phyloP scores from a whole-genome alignment of 1,139 yeast species.

The Pichia sp. region DNA sequence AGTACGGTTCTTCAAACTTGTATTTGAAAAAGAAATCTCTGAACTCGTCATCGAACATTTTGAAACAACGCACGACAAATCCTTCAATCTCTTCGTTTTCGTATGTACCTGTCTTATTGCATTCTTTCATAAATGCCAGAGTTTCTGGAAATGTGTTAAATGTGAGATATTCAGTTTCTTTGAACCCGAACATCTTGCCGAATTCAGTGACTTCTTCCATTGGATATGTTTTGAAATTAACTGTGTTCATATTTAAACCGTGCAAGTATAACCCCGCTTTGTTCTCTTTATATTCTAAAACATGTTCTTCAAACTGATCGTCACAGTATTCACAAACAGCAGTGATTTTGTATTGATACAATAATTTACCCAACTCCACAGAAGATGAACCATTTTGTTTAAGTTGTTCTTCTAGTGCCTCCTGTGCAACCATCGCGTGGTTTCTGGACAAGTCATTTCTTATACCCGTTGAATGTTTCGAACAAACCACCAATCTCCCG shows the following conservation, averaged over 20 bases:
- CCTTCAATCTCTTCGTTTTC: constrained; percentile 83
- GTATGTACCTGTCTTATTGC: constrained; percentile 70
- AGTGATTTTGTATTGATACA: constrained; percentile 58
- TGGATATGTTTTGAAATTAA: constrained; percentile 62
- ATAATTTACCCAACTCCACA: constrained; percentile 51
- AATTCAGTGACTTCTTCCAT: constrained; percentile 58
- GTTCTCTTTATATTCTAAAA: constrained; percentile 66
- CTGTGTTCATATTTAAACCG: constrained; percentile 74
- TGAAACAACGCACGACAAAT: constrained; percentile 74
- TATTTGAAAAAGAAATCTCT: constrained; percentile 79
- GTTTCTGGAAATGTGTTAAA: constrained; percentile 42
- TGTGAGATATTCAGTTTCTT: constrained; percentile 46
- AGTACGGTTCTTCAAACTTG: constrained; percentile 94
- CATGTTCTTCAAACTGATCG: constrained; percentile 93
- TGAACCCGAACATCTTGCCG: constrained; percentile 74
- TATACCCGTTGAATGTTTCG: constrained; percentile 84
- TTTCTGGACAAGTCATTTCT: constrained; percentile 54
- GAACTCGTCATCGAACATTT: constrained; percentile 16
- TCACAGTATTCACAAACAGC: constrained; percentile 95
- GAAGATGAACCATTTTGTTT: constrained; percentile 37
- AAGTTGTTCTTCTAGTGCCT: constrained; percentile 56
- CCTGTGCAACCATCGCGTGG: constrained; percentile 76
- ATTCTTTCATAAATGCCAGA: constrained; percentile 50
- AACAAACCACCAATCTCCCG: constrained; percentile 78
- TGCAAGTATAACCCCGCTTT: constrained; percentile 85